Base-by-base conservation (phyloP, 208 protist species). In the Herpetomonas samuelpessoai region DNA sequence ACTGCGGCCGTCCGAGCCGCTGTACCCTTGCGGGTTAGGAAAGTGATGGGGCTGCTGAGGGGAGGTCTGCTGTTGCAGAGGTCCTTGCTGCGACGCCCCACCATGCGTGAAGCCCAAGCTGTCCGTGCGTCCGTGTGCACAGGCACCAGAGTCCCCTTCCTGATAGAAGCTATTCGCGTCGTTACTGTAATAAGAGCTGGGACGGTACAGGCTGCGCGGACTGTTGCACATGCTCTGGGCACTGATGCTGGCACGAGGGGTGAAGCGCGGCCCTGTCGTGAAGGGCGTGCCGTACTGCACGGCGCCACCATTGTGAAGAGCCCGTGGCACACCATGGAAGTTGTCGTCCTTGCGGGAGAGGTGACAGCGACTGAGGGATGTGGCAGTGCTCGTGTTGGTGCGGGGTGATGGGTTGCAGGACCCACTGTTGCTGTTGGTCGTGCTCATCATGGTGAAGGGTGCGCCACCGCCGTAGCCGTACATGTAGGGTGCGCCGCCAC, bases 311-410 rank as follows among this genome's bases (percentile, higher is more conserved):
- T 57, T 57, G 1, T 47, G 59, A 41, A 45, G 26, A 1, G 22
- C 50, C 21, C 57, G 38, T 18, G 31, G 22, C 26, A 39, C 25
- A 12, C 50, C 61, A 46, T 63, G 63, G 31, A 58, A 50, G 28
- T 58, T 53, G n/a, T 55, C 53, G 16, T 69, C 62, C 22, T 75
- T 75, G 24, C 68, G 68, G 14, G 68, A 75, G 18, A 75, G 57
- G 49, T 75, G 68, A 10, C 61, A 69, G 1, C 56, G 46, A 35
- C 62, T 60, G 9, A 75, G 3, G 1, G 68, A 62, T 0, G 62
- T 65, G 14, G 56, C 69, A 19, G 49, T 55, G 22, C 38, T 31
- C n/a, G 61, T 48, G 54, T 45, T 48, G 44, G 44, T 22, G 16
- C 44, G 44, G 16, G 44, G 44, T 9, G 44, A 48, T 9, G 44